Evolutionary conservation across 2,329 filamentous ascomycete genomes (phyloP), one percentile per base, ranked within the genome.

Genomic region (Akanthomyces dipterigenus): DNA sequence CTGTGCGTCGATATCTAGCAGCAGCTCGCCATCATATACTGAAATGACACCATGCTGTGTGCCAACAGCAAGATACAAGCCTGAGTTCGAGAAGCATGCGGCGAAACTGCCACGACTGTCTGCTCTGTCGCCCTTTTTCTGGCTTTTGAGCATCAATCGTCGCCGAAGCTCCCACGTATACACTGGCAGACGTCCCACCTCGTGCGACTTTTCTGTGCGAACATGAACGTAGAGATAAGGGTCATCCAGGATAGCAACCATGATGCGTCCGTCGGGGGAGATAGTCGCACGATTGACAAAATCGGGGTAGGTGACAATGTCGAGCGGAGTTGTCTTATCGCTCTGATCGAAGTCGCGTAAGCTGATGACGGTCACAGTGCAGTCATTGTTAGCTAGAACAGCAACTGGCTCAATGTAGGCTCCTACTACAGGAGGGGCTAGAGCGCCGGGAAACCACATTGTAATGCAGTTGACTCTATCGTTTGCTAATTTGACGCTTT

Each of bases 261-360:
- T 80, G 12, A 93, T 76, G 22, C 82, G 83, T 1, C 93, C 93
- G 71, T 97, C 89, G 0, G 93, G 95, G 7, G 93, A 97, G 57
- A 99, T 88, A n/a, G 93, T 85, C 38, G 93, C 91, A 70, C 96
- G 91, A 69, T 99, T 99, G 77, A 98, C 93, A 65, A 87, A 89
- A 70, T 93, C 89, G 5, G 90, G 88, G 65, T 96, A 88, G 4
- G 84, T 81, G 58, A 97, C 77, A 48, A 87, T 82, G 60, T 90
- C 86, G 24, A 96, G 76, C 40, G 88, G 80, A 63, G 89, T 80
- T 16, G 74, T 72, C 53, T 73, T 73, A 18, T 77, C 73, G 49
- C 71, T 71, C 38, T 68, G 68, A 4, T 76, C 74, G 56, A 86
- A 83, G 57, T 88, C 84, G 31, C 83, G 79, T 22, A 98, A 78